These are phyloP conservation scores for Cryptosporidium ryanae DNA, from an alignment of 169 alveolate species.

Conservation along the genomic window DNA sequence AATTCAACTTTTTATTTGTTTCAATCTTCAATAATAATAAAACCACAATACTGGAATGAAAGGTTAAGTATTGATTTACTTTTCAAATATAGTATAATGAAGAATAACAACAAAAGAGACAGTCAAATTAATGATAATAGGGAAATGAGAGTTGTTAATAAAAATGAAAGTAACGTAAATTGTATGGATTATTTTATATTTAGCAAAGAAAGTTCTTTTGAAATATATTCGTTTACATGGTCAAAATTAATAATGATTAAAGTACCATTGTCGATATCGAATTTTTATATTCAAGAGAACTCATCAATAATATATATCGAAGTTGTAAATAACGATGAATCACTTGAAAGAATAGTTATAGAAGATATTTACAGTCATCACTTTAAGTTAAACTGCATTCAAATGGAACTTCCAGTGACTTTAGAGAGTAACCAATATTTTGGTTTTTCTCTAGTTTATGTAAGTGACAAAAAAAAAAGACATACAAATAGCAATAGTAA, in stretches of 20 bases:
- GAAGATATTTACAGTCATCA: conserved; percentile 43
- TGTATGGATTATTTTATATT: neutral
- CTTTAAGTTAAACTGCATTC: neutral
- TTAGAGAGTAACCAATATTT: conserved; percentile 30
- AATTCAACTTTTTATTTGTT: conserved; percentile 23
- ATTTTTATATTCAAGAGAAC: conserved; percentile 44
- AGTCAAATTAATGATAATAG: neutral
- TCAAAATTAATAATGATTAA: conserved; percentile 55
- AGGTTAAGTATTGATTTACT: conserved; percentile 23
- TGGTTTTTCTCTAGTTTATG: conserved; percentile 25
- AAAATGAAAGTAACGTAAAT: too few relatives aligned
- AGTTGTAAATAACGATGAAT: conserved; percentile 37
- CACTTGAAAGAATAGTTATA: conserved; percentile 14
- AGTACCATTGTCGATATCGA: conserved; percentile 49
- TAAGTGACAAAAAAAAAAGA: neutral
- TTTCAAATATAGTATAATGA: conserved; percentile 18
- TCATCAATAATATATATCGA: conserved; percentile 45
- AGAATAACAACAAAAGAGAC: neutral
- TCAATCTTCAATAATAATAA: conserved; percentile 57
- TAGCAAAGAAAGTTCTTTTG: conserved; percentile 4
- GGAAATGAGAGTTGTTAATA: neutral
- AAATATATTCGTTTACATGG: conserved; percentile 2
- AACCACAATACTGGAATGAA: conserved; percentile 72
- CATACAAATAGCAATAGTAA: too few relatives aligned
- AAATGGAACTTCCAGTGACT: conserved; percentile 17